Base-by-base conservation (phyloP, 768 basidiomycete species). In the Rhodosporidiobolus sp. region DNA sequence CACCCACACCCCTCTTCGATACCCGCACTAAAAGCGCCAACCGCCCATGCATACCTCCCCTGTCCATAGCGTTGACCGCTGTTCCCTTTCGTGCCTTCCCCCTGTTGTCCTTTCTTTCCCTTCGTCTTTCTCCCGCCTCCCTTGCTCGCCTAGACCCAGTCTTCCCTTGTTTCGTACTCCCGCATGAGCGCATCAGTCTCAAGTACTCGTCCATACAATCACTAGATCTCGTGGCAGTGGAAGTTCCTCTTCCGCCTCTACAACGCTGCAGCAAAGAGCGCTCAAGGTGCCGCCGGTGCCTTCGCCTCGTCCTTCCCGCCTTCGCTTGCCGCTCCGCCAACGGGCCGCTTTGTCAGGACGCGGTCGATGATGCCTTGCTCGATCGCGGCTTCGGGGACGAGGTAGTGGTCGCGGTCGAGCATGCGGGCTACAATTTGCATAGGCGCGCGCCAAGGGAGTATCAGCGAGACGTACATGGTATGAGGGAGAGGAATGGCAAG, bases 361-460 rank as follows among this genome's bases (percentile, higher is more conserved):
- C 54, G 65, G 50, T 76, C 75, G n/a, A 76, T 76, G 67, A 76
- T 76, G 4, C 70, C 70, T 46, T 76, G 70, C 45, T 55, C 50
- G 46, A 72, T 62, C 19, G 75, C 75, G 1, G 52, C 53, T 3
- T 56, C 52, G 2, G 75, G 67, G 12, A 49, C 48, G 28, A 76
- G 68, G 61, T 76, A 76, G 48, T 76, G 75, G 35, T 76, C 75
- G 16, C 75, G 60, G 60, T 76, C 75, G 52, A 76, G 61, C 75
- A 76, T 76, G 3, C 62, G 48, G 2, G 62, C 74, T 75, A 43
- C 19, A 1, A 2, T 11, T 8, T 34, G 26, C n/a, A n/a, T n/a
- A n/a, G n/a, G n/a, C n/a, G n/a, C n/a, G n/a, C n/a, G n/a, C n/a
- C n/a, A n/a, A n/a, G 12, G 30, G 19, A 35, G 3, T 7, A 26